Evolutionary conservation across 2,329 filamentous ascomycete genomes (phyloP).

Genomic region (Exophiala viscosa): DNA sequence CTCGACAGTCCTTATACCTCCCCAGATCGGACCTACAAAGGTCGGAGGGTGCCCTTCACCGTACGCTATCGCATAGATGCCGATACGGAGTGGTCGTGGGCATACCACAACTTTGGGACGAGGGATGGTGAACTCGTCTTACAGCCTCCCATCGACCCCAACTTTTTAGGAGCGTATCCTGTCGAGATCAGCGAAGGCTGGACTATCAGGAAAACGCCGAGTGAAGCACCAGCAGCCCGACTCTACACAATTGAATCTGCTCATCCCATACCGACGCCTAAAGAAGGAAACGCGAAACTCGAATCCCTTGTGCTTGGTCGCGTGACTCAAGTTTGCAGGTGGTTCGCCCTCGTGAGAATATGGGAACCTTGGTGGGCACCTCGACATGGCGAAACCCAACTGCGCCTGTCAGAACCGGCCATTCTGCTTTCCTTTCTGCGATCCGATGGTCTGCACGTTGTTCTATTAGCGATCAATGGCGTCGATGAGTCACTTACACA

Average conservation of each 20-base stretch:
- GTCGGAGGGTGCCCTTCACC: constrained; percentile 37
- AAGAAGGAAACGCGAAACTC: constrained; percentile 54
- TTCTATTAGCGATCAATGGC: constrained; percentile 74
- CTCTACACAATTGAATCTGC: constrained; percentile 37
- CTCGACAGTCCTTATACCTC: constrained; percentile 25
- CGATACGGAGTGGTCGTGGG: constrained; percentile 42
- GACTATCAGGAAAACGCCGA: constrained; percentile 34
- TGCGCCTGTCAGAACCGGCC: constrained; percentile 71
- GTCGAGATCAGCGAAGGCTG: constrained; percentile 35
- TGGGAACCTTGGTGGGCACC: constrained; percentile 80
- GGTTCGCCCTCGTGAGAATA: constrained; percentile 76
- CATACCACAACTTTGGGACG: constrained; percentile 39
- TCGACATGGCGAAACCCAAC: constrained; percentile 68
- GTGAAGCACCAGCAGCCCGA: constrained; percentile 40
- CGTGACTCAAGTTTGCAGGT: constrained; percentile 60
- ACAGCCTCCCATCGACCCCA: constrained; percentile 26
- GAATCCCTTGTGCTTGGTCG: constrained; percentile 43
- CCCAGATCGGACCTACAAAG: constrained; percentile 23
- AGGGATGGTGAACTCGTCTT: constrained; percentile 44
- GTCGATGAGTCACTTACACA: constrained; percentile 66
- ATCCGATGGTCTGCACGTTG: constrained; percentile 67
- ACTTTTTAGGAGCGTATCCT: constrained; percentile 31
- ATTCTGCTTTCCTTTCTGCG: constrained; percentile 75
- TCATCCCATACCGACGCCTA: constrained; percentile 42
- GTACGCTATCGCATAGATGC: constrained; percentile 40